A percentile compares a stretch with the other conserved stretches of the same genome.
phyloP scores from a whole-genome alignment of 768 basidiomycete species.

The Lentinula raphanica region DNA sequence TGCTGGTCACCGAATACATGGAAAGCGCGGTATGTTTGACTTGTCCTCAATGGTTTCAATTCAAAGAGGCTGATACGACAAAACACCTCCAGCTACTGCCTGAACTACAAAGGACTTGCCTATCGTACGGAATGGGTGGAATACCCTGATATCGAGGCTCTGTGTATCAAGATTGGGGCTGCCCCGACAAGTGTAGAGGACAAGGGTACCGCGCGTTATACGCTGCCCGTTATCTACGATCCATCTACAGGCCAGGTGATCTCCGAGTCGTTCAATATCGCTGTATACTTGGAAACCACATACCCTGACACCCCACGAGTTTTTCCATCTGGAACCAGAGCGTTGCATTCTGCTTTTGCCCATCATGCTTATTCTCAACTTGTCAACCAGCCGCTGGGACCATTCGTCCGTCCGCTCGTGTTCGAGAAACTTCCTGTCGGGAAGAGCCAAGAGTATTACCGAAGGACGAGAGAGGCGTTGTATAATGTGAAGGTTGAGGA shows the following conservation, averaged over 20 bases:
- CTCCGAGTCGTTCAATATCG: slow-evolving; percentile 34
- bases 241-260: slow-evolving; percentile 25
- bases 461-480: slow-evolving; percentile 21
- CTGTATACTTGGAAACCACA: slow-evolving; percentile 35
- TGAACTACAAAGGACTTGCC: slow-evolving; percentile 28
- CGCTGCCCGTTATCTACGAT: slow-evolving; percentile 36
- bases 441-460: slow-evolving; percentile 29
- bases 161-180: slow-evolving; percentile 29
- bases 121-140: slow-evolving; percentile 36
- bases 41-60: neutral
- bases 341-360: slow-evolving; percentile 12
- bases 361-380: neutral
- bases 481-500: slow-evolving; percentile 30
- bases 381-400: slow-evolving; percentile 11
- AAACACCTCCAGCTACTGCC: slow-evolving; percentile 12
- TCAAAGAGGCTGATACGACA: neutral
- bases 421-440: slow-evolving; percentile 21
- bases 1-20: slow-evolving; percentile 44
- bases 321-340: slow-evolving; percentile 22
- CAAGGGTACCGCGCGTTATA: slow-evolving; percentile 25
- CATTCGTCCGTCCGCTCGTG: slow-evolving; percentile 13
- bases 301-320: slow-evolving; percentile 32
- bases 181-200: slow-evolving; percentile 23
- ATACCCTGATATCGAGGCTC: slow-evolving; percentile 32
- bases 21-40: slow-evolving; percentile 32